Percentiles rank a stretch among this genome's conserved stretches.
These are phyloP conservation scores for Candida manassasensis DNA, from an alignment of 805 yeast genomes.

Conservation along the genomic window DNA sequence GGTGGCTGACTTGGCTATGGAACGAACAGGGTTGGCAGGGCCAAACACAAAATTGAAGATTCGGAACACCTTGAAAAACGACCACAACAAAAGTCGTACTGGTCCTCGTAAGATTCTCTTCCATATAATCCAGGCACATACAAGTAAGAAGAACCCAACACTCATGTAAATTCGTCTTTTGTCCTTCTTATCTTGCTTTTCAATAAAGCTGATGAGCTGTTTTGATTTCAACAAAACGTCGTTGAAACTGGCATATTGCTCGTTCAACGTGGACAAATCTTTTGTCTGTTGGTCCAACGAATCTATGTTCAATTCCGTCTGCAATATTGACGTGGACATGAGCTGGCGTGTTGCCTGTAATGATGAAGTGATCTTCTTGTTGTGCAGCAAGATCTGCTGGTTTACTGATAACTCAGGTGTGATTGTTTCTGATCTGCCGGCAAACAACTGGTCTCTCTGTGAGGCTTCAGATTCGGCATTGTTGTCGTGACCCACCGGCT, in stretches of 20 bases:
- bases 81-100: constrained; percentile 42
- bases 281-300: constrained; percentile 44
- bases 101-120: constrained; percentile 45
- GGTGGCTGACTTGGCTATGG: not conserved
- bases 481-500: not conserved
- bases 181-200: constrained; percentile 47
- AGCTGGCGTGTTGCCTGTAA: constrained; percentile 46
- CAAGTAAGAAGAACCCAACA: constrained; percentile 40
- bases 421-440: constrained; percentile 19
- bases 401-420: constrained; percentile 22
- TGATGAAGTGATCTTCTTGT: constrained; percentile 42
- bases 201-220: constrained; percentile 46
- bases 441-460: constrained; percentile 17
- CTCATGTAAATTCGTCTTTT: constrained; percentile 45
- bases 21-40: not conserved
- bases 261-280: constrained; percentile 37
- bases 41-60: constrained; percentile 18
- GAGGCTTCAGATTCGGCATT: not conserved
- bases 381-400: constrained; percentile 40
- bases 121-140: constrained; percentile 49
- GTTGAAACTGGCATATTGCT: constrained; percentile 37
- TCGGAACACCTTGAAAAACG: constrained; percentile 34
- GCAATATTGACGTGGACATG: constrained; percentile 45
- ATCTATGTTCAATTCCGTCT: constrained; percentile 47
- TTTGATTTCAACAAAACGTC: constrained; percentile 39